A percentile compares a stretch with the other conserved stretches of the same genome.
phyloP scores from a whole-genome alignment of 495 filamentous ascomycete genomes.

The Hypoxylon rickii region DNA sequence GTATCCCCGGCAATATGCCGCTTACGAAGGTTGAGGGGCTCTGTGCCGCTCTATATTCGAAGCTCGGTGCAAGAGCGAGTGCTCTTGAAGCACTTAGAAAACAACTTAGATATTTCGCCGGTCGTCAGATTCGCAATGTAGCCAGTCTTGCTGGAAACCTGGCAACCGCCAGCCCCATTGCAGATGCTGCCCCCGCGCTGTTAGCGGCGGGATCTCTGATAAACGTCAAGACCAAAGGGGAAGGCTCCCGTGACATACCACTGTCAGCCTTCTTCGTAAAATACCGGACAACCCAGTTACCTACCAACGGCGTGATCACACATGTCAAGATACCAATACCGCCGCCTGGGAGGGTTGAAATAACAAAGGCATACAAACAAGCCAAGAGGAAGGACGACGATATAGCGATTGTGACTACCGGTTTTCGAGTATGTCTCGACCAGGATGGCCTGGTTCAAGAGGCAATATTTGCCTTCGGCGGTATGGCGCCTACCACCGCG shows the following conservation, averaged over 20 bases:
- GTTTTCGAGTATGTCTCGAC: constrained; percentile 67
- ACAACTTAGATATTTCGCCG: constrained; percentile 78
- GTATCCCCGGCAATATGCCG: constrained; percentile 67
- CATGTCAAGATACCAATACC: constrained; percentile 72
- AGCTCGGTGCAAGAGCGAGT: constrained; percentile 57
- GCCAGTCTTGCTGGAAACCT: constrained; percentile 85
- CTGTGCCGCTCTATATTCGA: constrained; percentile 47
- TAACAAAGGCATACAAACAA: constrained; percentile 76
- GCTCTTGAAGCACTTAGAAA: constrained; percentile 66
- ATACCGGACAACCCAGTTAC: constrained; percentile 77
- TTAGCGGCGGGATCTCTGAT: constrained; percentile 76
- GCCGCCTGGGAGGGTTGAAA: constrained; percentile 54
- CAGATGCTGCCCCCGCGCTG: constrained; percentile 83
- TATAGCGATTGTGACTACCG: constrained; percentile 83
- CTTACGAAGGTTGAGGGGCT: constrained; percentile 68
- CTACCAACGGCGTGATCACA: constrained; percentile 73
- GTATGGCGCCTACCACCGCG: constrained; percentile 76
- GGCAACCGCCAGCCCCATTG: constrained; percentile 87
- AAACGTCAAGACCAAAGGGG: constrained; percentile 67
- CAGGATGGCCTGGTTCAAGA: constrained; percentile 62
- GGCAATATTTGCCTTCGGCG: constrained; percentile 73
- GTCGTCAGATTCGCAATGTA: constrained; percentile 84
- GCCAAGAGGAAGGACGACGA: constrained; percentile 86
- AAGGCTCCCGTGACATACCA: constrained; percentile 67
- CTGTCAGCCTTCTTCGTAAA: constrained; percentile 83